Percentiles rank a stretch among this genome's conserved stretches.
phyloP scores from a whole-genome alignment of 148 eudicot species.

The Chenopodium formosanum region DNA sequence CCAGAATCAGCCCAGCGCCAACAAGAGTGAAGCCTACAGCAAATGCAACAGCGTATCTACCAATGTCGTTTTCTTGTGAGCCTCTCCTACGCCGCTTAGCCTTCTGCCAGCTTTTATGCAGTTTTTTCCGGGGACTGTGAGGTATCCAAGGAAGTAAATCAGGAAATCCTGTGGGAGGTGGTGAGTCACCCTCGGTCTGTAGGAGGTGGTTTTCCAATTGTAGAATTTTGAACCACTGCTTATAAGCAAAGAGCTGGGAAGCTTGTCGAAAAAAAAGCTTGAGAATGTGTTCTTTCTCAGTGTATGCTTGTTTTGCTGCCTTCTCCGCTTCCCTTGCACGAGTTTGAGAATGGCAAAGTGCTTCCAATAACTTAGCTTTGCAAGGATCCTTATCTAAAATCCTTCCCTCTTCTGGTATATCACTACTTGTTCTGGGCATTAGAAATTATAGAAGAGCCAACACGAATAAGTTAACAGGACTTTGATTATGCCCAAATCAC shows the following conservation, averaged over 20 bases:
- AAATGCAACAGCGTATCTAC: constrained; percentile 65
- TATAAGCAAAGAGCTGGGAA: constrained; percentile 80
- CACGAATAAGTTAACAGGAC: constrained; percentile 10
- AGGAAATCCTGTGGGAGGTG: constrained; percentile 40
- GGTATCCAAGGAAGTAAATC: constrained; percentile 44
- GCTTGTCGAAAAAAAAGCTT: constrained; percentile 87
- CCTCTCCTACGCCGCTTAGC: constrained; percentile 43
- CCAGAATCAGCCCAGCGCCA: constrained; percentile 85
- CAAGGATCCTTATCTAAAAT: constrained; percentile 35
- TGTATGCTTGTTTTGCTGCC: constrained; percentile 71
- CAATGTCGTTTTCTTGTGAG: constrained; percentile 34
- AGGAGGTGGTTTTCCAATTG: constrained; percentile 65
- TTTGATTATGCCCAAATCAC: neutral
- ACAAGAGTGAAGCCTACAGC: constrained; percentile 82
- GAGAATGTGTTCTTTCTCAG: constrained; percentile 69
- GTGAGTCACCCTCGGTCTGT: constrained; percentile 40
- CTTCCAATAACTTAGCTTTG: constrained; percentile 75
- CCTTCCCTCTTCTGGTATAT: constrained; percentile 12
- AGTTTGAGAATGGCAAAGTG: constrained; percentile 90
- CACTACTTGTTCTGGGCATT: constrained; percentile 26
- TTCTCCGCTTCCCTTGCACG: constrained; percentile 93
- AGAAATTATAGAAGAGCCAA: neutral
- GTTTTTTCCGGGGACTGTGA: constrained; percentile 32
- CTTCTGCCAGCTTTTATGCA: constrained; percentile 37
- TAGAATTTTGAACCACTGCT: constrained; percentile 79